These are phyloP conservation scores for Entomortierella beljakovae DNA, from an alignment of 192 early-diverging fungal genomes.

Conservation along the genomic window DNA sequence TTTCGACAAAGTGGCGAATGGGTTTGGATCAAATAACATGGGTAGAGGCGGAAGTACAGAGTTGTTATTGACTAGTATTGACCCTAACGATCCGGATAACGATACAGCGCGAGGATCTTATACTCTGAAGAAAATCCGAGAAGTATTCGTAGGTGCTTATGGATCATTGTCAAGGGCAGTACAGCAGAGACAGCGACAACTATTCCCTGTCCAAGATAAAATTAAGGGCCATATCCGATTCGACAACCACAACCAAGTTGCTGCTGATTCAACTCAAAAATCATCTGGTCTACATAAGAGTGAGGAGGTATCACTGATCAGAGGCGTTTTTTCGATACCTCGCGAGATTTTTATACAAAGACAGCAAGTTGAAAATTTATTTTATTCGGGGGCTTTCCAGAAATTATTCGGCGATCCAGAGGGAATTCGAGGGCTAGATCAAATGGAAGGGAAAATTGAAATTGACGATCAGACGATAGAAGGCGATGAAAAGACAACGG, in stretches of 20 bases:
- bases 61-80: constrained; percentile 20
- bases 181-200: constrained; percentile 5
- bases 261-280: constrained; percentile 30
- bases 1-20: constrained; percentile 19
- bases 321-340: constrained; percentile 21
- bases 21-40: not conserved
- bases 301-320: constrained; percentile 30
- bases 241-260: constrained; percentile 36
- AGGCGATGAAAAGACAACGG: not conserved
- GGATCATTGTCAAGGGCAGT: constrained; percentile 14
- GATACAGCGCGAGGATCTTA: constrained; percentile 40
- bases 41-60: not conserved
- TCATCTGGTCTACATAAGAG: constrained; percentile 29
- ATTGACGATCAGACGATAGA: not conserved
- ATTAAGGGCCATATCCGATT: constrained; percentile 16
- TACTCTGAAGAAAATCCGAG: constrained; percentile 13
- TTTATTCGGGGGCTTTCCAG: constrained; percentile 25
- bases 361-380: constrained; percentile 21
- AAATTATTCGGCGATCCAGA: constrained; percentile 14
- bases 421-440: constrained; percentile 11
- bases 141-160: constrained; percentile 35
- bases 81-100: constrained; percentile 41
- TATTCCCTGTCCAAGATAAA: not conserved
- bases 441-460: not conserved
- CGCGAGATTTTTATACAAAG: constrained; percentile 7